Conservation (phyloP, 139 green algal species). For the Chara braunii region DNA sequence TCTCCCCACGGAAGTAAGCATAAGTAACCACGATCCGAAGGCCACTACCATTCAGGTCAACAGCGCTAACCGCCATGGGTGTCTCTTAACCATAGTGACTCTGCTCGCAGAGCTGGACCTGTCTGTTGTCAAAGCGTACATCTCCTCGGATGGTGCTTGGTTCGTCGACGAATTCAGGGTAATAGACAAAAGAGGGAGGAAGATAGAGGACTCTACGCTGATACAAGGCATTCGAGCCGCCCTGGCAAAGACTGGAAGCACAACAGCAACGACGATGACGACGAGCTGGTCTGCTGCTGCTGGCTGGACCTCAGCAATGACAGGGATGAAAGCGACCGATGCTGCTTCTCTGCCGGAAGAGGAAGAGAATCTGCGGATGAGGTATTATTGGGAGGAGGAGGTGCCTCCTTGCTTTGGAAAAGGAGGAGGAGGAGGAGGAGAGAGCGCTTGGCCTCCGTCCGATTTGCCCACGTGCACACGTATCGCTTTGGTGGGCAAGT, state of each 20-base stretch:
- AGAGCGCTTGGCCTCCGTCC: constrained; percentile 47
- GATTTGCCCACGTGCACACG: constrained; percentile 36
- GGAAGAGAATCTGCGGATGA: constrained; percentile 48
- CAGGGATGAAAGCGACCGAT: not conserved
- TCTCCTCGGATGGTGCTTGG: constrained; percentile 88
- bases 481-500: constrained; percentile 76
- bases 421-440: constrained; percentile 1
- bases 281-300: not conserved
- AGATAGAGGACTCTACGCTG: not conserved
- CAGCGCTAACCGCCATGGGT: constrained; percentile 87
- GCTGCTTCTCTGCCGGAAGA: constrained; percentile 16
- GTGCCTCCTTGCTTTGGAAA: constrained; percentile 29
- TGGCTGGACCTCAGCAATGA: not conserved
- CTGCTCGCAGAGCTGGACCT: constrained; percentile 87
- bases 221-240: no score
- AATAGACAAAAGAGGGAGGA: not conserved
- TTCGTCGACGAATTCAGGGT: constrained; percentile 75
- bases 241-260: not conserved
- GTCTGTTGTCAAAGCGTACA: constrained; percentile 65
- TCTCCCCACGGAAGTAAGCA: no score
- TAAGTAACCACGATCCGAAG: no score
- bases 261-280: not conserved
- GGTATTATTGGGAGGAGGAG: not conserved
- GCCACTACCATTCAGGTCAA: constrained; percentile 56
- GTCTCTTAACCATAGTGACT: constrained; percentile 91